Evolutionary conservation across 1,284 basidiomycete species (phyloP).

Genomic region (Puccinia triticina): DNA sequence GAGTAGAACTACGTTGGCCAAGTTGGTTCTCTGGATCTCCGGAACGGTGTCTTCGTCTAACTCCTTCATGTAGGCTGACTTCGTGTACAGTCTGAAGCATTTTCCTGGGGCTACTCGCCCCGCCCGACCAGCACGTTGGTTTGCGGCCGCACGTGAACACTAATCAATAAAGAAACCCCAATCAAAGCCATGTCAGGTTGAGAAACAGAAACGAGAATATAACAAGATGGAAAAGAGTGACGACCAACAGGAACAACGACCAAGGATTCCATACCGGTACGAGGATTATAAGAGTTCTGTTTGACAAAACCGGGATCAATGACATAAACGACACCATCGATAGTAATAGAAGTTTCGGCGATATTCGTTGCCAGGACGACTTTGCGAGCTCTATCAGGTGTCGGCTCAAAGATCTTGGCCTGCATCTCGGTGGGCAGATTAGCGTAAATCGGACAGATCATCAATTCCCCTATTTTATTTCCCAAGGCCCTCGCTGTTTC

Average conservation of each 20-base stretch:
- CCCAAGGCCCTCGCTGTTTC: constrained; percentile 93
- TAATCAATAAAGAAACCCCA: constrained; percentile 59
- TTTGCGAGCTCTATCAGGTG: constrained; percentile 91
- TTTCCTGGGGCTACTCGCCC: constrained; percentile 98
- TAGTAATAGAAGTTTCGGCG: constrained; percentile 96
- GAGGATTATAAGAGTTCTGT: constrained; percentile 94
- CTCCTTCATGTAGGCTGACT: constrained; percentile 69
- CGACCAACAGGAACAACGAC: constrained; percentile 81
- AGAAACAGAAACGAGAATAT: neutral
- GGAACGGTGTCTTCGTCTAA: constrained; percentile 68
- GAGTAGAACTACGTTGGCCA: constrained; percentile 66
- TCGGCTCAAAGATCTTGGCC: constrained; percentile 98
- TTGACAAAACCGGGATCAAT: constrained; percentile 98
- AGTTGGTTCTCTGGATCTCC: constrained; percentile 66
- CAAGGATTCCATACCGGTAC: constrained; percentile 93
- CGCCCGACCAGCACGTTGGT: constrained; percentile 93
- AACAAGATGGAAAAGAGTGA: constrained; percentile 53
- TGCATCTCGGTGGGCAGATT: constrained; percentile 99
- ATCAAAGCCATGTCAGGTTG: neutral
- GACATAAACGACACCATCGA: constrained; percentile 95
- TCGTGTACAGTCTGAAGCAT: constrained; percentile 80
- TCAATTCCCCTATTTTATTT: constrained; percentile 91
- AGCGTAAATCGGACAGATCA: constrained; percentile 96
- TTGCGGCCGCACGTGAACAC: constrained; percentile 95
- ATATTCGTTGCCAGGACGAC: constrained; percentile 95